Percentiles rank a stretch among this genome's conserved stretches.
Conservation (phyloP, 352 stramenopile genomes). For the Lagenidium sp. region DNA sequence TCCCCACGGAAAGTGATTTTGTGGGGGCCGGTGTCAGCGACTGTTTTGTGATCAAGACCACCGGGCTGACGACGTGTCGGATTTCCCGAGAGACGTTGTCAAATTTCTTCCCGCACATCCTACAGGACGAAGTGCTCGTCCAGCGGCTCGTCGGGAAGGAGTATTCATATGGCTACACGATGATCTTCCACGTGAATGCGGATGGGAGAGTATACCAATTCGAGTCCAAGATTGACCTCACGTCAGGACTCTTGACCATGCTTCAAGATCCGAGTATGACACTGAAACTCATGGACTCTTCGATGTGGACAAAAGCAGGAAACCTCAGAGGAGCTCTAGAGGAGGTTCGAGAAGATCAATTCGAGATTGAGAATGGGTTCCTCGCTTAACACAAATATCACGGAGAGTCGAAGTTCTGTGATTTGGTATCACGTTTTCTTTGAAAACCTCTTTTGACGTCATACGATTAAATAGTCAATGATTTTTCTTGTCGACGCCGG, state of each 20-base stretch:
- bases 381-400: slow-evolving; percentile 2
- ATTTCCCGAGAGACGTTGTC: slow-evolving; percentile 32
- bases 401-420: not conserved
- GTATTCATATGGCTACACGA: slow-evolving; percentile 30
- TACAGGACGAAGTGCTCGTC: slow-evolving; percentile 29
- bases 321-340: slow-evolving; percentile 19
- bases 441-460: no score
- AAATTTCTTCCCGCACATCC: slow-evolving; percentile 33
- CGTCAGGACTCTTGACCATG: slow-evolving; percentile 20
- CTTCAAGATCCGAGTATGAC: slow-evolving; percentile 22
- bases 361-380: slow-evolving; percentile 27
- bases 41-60: slow-evolving; percentile 23
- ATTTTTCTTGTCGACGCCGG: slow-evolving; percentile 42
- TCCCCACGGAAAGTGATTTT: slow-evolving; percentile 5
- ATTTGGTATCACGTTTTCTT: no score
- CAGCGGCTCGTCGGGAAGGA: slow-evolving; percentile 33
- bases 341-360: slow-evolving; percentile 24
- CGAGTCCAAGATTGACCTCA: slow-evolving; percentile 31
- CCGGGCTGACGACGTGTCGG: slow-evolving; percentile 18
- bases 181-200: slow-evolving; percentile 25
- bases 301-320: slow-evolving; percentile 21
- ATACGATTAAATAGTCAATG: slow-evolving; percentile 58
- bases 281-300: slow-evolving; percentile 22
- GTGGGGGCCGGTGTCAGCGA: slow-evolving; percentile 8
- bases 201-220: slow-evolving; percentile 31